These are phyloP conservation scores for Phytopythium litorale DNA, from an alignment of 352 stramenopile genomes.

Conservation along the genomic window DNA sequence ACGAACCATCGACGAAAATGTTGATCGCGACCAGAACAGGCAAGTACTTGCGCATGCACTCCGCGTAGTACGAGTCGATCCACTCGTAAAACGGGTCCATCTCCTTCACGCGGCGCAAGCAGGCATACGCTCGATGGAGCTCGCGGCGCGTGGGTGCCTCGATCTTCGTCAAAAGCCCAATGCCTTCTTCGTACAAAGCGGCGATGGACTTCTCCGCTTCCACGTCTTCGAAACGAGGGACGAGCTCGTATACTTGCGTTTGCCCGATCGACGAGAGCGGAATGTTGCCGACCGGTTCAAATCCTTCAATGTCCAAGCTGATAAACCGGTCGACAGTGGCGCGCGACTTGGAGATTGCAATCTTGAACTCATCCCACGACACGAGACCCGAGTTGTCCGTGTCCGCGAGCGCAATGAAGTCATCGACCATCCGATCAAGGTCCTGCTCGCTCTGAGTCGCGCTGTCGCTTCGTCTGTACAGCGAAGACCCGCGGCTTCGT, in stretches of 20 bases:
- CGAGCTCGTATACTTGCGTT: slow-evolving; percentile 76
- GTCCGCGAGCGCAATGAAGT: slow-evolving; percentile 77
- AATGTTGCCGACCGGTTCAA: slow-evolving; percentile 58
- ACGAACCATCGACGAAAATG: slow-evolving; percentile 65
- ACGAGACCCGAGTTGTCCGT: slow-evolving; percentile 75
- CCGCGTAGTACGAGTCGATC: slow-evolving; percentile 78
- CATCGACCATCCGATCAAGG: slow-evolving; percentile 53
- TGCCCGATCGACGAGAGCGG: slow-evolving; percentile 64
- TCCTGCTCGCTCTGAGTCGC: slow-evolving; percentile 52
- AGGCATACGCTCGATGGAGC: slow-evolving; percentile 71
- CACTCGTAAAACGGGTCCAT: slow-evolving; percentile 78
- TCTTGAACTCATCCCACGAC: slow-evolving; percentile 86
- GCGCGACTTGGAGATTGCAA: slow-evolving; percentile 74
- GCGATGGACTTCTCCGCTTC: slow-evolving; percentile 63
- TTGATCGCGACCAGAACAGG: slow-evolving; percentile 67
- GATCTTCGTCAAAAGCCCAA: slow-evolving; percentile 60
- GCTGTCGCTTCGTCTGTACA: slow-evolving; percentile 44
- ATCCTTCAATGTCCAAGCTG: slow-evolving; percentile 75
- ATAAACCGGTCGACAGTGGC: slow-evolving; percentile 67
- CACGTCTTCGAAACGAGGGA: slow-evolving; percentile 67
- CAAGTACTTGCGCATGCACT: slow-evolving; percentile 65
- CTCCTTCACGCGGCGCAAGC: slow-evolving; percentile 62
- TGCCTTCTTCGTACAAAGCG: slow-evolving; percentile 61
- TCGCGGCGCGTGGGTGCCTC: slow-evolving; percentile 52
- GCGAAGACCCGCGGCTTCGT: slow-evolving; percentile 15